Evolutionary conservation across 2,329 filamentous ascomycete genomes (phyloP), one percentile per base, ranked within the genome.

Genomic region (Xylaria multiplex): DNA sequence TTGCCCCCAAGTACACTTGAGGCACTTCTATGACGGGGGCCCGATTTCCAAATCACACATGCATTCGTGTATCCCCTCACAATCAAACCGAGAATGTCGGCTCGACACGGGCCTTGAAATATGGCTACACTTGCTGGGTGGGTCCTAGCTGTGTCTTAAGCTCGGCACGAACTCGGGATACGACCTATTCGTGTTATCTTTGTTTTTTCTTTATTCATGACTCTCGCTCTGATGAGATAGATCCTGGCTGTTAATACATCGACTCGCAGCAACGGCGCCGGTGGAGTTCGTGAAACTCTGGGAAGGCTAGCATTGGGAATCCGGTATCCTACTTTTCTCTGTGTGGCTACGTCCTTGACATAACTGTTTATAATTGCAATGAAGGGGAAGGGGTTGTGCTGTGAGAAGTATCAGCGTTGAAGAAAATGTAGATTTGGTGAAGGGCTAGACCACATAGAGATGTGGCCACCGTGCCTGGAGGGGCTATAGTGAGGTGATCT

Each of bases 211-310:
- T 72, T 69, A 69, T 75, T 76, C 73, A 76, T 69, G 74, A 77
- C 76, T 69, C 74, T 77, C 76, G 74, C 74, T 77, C 74, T 75
- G 67, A 75, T 73, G 71, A 73, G 69, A 74, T 75, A 75, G 73
- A 75, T 68, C 70, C 72, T 76, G 70, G 72, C 69, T 77, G 71
- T 75, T 77, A 75, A 77, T 77, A 71, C 58, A 77, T 66, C 71
- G 72, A 72, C 76, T 75, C 72, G 72, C 73, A 76, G 76, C 75
- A 71, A 73, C 72, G 74, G 75, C 75, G 75, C 72, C 71, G 74
- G 74, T 69, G 72, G 70, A 71, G 70, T 75, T 73, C 65, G 59
- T 67, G 55, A 64, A 70, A 65, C 62, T 72, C 58, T 69, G 70
- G 64, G 64, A 69, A 71, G 72, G 73, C 72, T 74, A 75, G 76